Conservation (phyloP, 2,329 filamentous ascomycete genomes). For the Nemania diffusa region DNA sequence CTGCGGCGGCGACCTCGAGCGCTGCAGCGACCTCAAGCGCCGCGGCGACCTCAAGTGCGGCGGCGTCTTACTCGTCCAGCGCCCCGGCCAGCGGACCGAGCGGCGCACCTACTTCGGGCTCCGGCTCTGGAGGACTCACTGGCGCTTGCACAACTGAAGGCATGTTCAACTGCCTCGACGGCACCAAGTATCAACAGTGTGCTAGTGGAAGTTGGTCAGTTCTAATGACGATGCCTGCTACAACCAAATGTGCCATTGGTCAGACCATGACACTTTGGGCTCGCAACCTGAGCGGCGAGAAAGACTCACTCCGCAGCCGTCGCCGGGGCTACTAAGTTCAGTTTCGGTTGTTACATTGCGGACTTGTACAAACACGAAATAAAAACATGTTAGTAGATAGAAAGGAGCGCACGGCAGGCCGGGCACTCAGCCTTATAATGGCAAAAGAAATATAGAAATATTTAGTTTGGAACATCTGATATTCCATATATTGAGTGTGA, state of each 20-base stretch:
- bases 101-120: constrained; percentile 18
- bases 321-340: constrained; percentile 23
- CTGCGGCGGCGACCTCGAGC: background rate
- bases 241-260: constrained; percentile 47
- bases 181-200: constrained; percentile 50
- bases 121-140: constrained; percentile 39
- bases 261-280: constrained; percentile 46
- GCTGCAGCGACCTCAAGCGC: no score
- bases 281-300: constrained; percentile 16
- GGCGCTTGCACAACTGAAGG: constrained; percentile 50
- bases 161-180: constrained; percentile 50
- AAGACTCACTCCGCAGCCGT: background rate
- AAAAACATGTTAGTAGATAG: no score
- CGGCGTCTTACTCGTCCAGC: constrained; percentile 22
- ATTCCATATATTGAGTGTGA: no score
- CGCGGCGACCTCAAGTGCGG: constrained; percentile 5
- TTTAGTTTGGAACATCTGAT: no score
- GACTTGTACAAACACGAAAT: no score
- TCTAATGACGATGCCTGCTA: constrained; percentile 45
- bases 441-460: no score
- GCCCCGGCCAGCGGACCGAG: constrained; percentile 23
- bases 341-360: no score
- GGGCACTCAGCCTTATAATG: no score
- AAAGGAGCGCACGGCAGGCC: no score
- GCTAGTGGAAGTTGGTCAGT: constrained; percentile 48